Conservation (phyloP, 225 moss, liverwort and hornwort genomes). For the Pleurozium schreberi region DNA sequence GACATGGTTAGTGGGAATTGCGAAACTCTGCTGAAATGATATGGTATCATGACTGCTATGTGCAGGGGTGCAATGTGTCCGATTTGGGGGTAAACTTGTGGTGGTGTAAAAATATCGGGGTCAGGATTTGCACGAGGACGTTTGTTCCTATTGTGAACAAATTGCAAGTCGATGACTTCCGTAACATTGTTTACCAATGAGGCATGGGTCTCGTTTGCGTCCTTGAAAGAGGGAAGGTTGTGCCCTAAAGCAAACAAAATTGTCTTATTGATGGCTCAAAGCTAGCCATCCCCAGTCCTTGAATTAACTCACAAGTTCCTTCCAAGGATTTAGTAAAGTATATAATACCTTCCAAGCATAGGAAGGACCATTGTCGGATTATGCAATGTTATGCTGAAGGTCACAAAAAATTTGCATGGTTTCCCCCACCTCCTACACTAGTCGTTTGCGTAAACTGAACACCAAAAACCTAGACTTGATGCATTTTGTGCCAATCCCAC, state of each 20-base stretch:
- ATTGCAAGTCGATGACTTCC: fast-evolving
- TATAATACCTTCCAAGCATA: too few relatives aligned
- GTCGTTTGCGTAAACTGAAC: too few relatives aligned
- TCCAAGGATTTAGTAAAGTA: neutral
- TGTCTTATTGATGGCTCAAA: neutral
- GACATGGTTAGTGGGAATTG: neutral
- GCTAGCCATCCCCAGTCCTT: too few relatives aligned
- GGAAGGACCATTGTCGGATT: neutral
- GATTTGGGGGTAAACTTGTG: neutral
- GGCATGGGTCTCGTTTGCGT: neutral
- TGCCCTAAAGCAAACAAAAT: neutral
- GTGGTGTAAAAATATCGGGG: neutral
- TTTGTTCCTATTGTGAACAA: neutral
- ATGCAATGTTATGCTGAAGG: neutral
- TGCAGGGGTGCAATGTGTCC: neutral
- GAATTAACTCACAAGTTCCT: neutral
- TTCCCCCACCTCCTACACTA: fast-evolving
- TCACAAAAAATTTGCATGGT: neutral
- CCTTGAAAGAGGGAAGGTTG: too few relatives aligned
- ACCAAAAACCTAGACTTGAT: neutral
- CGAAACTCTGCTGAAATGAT: neutral
- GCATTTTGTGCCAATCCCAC: neutral
- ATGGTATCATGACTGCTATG: neutral
- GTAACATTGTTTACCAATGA: neutral
- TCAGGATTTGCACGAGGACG: neutral